phyloP scores from a whole-genome alignment of 2,329 filamentous ascomycete species.

The Cordyceps cateniannulata region DNA sequence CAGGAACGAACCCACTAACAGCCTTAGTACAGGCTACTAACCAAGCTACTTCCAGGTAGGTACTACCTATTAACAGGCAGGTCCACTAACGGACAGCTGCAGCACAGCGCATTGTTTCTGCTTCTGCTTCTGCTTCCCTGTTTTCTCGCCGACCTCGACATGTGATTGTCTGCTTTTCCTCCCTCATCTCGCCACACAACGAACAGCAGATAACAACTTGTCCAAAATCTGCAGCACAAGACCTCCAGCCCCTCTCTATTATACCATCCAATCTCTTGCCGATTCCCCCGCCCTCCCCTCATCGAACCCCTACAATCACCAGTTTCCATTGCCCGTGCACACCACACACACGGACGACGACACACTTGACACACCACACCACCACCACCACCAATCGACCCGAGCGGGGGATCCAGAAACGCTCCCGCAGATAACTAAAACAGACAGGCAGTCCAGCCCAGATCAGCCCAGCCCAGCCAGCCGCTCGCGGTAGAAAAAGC shows the following conservation, averaged over 20 bases:
- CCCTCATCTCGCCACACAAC: background rate
- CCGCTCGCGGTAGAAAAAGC: background rate
- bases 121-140: background rate
- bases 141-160: background rate
- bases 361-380: background rate
- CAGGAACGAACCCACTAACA: too few species aligned
- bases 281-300: background rate
- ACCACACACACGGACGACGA: too few species aligned
- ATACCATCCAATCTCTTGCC: background rate
- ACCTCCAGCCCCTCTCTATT: background rate
- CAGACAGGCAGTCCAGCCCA: background rate
- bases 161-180: background rate
- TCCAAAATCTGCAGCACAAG: background rate
- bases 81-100: too few species aligned
- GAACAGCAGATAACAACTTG: background rate
- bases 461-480: too few species aligned
- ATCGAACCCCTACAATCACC: too few species aligned
- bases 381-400: background rate
- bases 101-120: background rate
- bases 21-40: too few species aligned
- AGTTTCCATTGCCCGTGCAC: background rate
- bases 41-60: too few species aligned
- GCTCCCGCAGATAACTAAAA: background rate
- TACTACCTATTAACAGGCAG: too few species aligned
- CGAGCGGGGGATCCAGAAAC: background rate